These are phyloP conservation scores for Themeda triandra DNA, from an alignment of 176 grass and related monocot species.

Conservation along the genomic window DNA sequence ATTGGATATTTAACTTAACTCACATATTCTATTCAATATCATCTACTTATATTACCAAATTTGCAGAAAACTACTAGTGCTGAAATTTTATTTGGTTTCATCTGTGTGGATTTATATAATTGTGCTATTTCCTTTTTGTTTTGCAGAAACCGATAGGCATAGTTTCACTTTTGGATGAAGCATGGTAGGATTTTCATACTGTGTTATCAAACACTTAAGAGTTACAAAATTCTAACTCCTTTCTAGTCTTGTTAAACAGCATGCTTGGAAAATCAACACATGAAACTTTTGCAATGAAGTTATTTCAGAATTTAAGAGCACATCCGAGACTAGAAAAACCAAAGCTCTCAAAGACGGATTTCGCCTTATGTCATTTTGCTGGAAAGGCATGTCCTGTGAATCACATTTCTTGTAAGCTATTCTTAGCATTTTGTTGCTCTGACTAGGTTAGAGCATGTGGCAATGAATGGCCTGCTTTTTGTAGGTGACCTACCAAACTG, in stretches of 20 bases:
- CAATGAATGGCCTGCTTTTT: slow-evolving; percentile 14
- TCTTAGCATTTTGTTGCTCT: slow-evolving; percentile 21
- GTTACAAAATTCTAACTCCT: slow-evolving; percentile 38
- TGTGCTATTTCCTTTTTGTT: slow-evolving; percentile 24
- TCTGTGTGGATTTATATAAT: background rate
- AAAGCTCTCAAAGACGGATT: slow-evolving; percentile 84
- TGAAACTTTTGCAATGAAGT: slow-evolving; percentile 69
- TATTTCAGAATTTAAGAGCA: slow-evolving; percentile 66
- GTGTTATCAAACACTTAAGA: slow-evolving; percentile 11
- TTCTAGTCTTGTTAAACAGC: slow-evolving; percentile 56
- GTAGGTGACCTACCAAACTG: slow-evolving; percentile 83
- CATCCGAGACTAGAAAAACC: slow-evolving; percentile 74
- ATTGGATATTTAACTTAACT: slow-evolving; percentile 8
- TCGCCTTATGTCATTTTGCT: slow-evolving; percentile 72
- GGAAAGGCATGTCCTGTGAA: slow-evolving; percentile 70
- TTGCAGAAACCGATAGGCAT: slow-evolving; percentile 95
- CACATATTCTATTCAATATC: background rate
- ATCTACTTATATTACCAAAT: background rate
- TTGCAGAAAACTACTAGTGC: background rate
- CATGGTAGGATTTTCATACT: slow-evolving; percentile 60
- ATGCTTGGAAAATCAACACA: slow-evolving; percentile 93
- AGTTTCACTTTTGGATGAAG: slow-evolving; percentile 92
- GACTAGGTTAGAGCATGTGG: slow-evolving; percentile 21
- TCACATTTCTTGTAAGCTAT: slow-evolving; percentile 37
- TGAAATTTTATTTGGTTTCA: background rate